These are phyloP conservation scores for Arthonia radiata DNA, from an alignment of 495 filamentous ascomycete species.

Conservation along the genomic window DNA sequence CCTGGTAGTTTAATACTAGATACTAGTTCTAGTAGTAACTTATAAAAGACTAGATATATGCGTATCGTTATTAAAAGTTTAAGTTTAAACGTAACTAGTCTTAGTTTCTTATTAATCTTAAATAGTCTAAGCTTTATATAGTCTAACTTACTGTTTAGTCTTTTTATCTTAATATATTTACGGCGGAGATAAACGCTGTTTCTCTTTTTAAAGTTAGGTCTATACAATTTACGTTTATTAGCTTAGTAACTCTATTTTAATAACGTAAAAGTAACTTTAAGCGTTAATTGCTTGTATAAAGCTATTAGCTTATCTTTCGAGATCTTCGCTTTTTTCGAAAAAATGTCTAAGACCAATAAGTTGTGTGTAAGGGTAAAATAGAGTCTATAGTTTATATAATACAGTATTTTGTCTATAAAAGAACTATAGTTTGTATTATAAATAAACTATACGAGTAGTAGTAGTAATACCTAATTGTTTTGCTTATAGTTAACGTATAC, in stretches of 20 bases:
- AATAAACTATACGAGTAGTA: conserved; percentile 5
- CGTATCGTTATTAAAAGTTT: no score
- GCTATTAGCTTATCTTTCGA: conserved; percentile 2
- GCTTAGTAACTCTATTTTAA: conserved; percentile 5
- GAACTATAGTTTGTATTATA: conserved; percentile 2
- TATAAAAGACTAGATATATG: no score
- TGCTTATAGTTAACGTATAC: conserved; percentile 7
- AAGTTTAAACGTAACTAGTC: no score
- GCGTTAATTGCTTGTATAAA: conserved; percentile 6
- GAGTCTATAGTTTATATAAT: conserved; percentile 3
- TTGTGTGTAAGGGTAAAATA: conserved; percentile 2
- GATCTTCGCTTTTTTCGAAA: conserved; percentile 1
- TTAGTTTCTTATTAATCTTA: no score
- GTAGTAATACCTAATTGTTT: conserved; percentile 5
- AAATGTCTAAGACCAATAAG: conserved; percentile 4
- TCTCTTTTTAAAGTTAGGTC: conserved; percentile 8
- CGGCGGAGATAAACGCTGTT: conserved; percentile 13
- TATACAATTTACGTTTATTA: conserved; percentile 6
- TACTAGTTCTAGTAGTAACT: no score
- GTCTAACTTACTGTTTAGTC: conserved; percentile 12
- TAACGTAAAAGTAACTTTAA: conserved; percentile 7
- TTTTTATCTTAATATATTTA: conserved; percentile 12
- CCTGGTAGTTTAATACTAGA: no score
- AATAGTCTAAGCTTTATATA: conserved; percentile 11
- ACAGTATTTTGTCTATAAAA: conserved; percentile 1